Conservation (phyloP, 306 rosid genomes). For the Corylus avellana region DNA sequence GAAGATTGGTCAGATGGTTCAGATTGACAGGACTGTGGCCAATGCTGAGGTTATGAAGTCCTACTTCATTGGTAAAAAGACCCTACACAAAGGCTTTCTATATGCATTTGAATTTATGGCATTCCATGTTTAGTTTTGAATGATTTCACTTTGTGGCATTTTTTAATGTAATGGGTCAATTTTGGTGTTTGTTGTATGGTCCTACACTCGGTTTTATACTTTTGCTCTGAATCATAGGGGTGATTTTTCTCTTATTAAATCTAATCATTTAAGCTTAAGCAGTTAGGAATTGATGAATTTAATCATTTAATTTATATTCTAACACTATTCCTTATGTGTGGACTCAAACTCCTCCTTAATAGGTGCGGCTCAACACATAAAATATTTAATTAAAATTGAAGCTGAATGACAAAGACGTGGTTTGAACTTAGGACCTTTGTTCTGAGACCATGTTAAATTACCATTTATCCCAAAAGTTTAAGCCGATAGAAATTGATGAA, state of each 20-base stretch:
- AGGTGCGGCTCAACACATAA: too few species aligned
- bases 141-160: not conserved
- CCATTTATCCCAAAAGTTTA: too few species aligned
- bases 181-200: not conserved
- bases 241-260: not conserved
- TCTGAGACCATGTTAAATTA: too few species aligned
- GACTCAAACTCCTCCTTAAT: too few species aligned
- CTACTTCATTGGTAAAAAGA: slow-evolving; percentile 63
- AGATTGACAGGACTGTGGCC: slow-evolving; percentile 93
- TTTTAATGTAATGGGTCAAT: not conserved
- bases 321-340: too few species aligned
- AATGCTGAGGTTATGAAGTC: slow-evolving; percentile 59
- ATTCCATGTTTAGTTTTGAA: not conserved
- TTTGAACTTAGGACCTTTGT: too few species aligned
- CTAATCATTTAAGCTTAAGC: not conserved
- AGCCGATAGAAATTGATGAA: not conserved
- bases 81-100: not conserved
- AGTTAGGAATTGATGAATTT: too few species aligned
- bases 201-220: not conserved
- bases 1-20: slow-evolving; percentile 98
- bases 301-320: too few species aligned
- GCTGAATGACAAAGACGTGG: too few species aligned
- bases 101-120: slow-evolving; percentile 7
- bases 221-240: not conserved
- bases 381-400: too few species aligned